phyloP scores from a whole-genome alignment of 2,329 filamentous ascomycete species.

The Juglanconis sp. region DNA sequence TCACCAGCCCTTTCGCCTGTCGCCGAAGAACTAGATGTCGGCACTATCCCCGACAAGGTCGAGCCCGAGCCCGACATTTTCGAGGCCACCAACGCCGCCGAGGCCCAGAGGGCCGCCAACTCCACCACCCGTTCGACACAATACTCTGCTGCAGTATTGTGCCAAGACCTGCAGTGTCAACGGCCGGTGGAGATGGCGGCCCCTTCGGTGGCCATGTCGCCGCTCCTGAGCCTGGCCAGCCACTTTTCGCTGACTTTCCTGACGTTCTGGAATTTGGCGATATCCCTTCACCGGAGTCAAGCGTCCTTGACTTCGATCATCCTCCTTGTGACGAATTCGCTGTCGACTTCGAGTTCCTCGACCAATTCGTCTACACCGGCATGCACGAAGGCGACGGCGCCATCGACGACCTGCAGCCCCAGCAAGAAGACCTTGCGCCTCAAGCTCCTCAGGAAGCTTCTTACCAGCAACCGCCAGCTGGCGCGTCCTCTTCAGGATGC shows the following conservation, averaged over 20 bases:
- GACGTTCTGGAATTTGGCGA: background rate
- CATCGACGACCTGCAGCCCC: slow-evolving; percentile 48
- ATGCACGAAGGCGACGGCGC: slow-evolving; percentile 42
- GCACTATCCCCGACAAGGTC: slow-evolving; percentile 26
- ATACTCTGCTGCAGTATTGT: slow-evolving; percentile 99
- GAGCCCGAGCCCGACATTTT: slow-evolving; percentile 17
- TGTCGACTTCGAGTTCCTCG: slow-evolving; percentile 27
- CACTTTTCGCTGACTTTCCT: slow-evolving; percentile 59
- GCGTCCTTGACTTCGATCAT: slow-evolving; percentile 66
- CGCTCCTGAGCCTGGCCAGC: slow-evolving; percentile 61
- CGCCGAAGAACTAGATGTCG: slow-evolving; percentile 37
- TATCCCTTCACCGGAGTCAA: slow-evolving; percentile 64
- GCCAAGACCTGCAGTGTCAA: slow-evolving; percentile 96
- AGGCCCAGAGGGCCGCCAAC: slow-evolving; percentile 27
- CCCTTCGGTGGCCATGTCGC: slow-evolving; percentile 36
- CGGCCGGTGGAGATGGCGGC: slow-evolving; percentile 63
- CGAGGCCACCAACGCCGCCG: slow-evolving; percentile 21
- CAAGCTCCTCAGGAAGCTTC: slow-evolving; percentile 60
- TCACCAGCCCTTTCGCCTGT: slow-evolving; percentile 56
- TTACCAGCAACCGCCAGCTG: slow-evolving; percentile 71
- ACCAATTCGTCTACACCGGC: slow-evolving; percentile 50
- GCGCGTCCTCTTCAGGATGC: slow-evolving; percentile 71
- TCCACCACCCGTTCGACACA: slow-evolving; percentile 89
- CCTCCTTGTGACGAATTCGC: slow-evolving; percentile 54
- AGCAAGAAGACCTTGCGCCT: slow-evolving; percentile 57